Evolutionary conservation across 345 rosid genomes (phyloP).

Genomic region (Aquilaria malaccensis): DNA sequence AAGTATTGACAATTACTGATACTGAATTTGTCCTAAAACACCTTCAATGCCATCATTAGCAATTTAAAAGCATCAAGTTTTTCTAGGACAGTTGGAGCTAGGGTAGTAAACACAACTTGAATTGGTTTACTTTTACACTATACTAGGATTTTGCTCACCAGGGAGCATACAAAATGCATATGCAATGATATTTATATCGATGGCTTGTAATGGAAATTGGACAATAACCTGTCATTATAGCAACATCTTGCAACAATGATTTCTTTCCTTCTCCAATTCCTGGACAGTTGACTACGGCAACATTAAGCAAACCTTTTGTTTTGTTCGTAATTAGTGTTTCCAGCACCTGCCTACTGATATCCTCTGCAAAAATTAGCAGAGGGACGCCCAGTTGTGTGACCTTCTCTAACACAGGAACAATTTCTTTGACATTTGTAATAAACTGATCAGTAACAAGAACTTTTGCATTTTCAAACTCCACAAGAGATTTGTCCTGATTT

Average conservation of each 20-base stretch:
- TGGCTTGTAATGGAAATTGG: too few species aligned
- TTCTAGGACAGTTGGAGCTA: too few species aligned
- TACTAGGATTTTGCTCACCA: too few species aligned
- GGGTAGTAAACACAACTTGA: too few species aligned
- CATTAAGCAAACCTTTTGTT: conserved; percentile 64
- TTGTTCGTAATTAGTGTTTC: conserved; percentile 71
- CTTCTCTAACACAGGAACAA: conserved; percentile 72
- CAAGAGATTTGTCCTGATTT: conserved; percentile 61
- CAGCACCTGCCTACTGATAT: conserved; percentile 57
- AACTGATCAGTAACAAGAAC: conserved; percentile 74
- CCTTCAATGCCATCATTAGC: too few species aligned
- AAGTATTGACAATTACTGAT: neutral
- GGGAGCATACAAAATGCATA: too few species aligned
- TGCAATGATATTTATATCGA: too few species aligned
- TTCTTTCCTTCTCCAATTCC: conserved; percentile 71
- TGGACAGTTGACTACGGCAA: conserved; percentile 80
- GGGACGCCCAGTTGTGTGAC: conserved; percentile 71
- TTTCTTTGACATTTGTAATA: conserved; percentile 57
- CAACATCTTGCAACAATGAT: conserved; percentile 85
- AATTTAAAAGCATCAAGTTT: too few species aligned
- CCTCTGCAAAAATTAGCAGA: conserved; percentile 71
- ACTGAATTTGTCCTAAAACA: too few species aligned
- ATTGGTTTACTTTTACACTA: too few species aligned
- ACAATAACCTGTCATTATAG: conserved; percentile 66
- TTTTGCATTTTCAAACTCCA: conserved; percentile 77